Evolutionary conservation across 2,329 filamentous ascomycete species (phyloP), one percentile per base, ranked within the genome.

Genomic region (Monosporascus ibericus): DNA sequence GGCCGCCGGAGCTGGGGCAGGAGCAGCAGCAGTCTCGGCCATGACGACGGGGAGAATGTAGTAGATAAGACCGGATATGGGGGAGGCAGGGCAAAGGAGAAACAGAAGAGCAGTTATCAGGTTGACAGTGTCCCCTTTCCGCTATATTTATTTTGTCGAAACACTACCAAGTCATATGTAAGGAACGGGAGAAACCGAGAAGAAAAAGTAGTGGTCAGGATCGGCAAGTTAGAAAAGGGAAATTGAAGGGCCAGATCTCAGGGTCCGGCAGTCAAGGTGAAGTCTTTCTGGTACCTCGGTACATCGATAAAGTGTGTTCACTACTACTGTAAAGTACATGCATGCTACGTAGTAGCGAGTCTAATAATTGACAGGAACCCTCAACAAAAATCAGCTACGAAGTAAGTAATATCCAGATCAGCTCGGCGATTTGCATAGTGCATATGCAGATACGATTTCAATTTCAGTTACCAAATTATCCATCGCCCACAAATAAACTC

Each of bases 1-100:
- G 61, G 70, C 72, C 56, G 74, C 70, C 55, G 76, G 68, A 52
- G 78, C 69, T 47, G 76, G 68, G 55, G 75, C 71, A 55, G 75
- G 72, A 65, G 74, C 67, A 60, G 69, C 61, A 58, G 69, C 67
- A 46, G 70, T 56, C 50, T 79, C 74, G 52, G 78, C 74, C 79
- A 82, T 82, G 52, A 52, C 71, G 58, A 47, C 44, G 38, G 30
- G 30, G 48, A 9, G 36, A 50, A 39, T n/a, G 30, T 11, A 34
- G 30, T 34, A 14, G 30, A 34, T 2, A 14, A 14, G 30, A 34
- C 30, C 30, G 30, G 5, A 34, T 34, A 27, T 9, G 9, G 30
- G 30, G 47, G 44, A 51, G 52, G 24, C 39, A 34, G 49, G 47
- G 44, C 37, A 40, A 50, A 44, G 9, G 36, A 39, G 50, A 37